Evolutionary conservation across 352 stramenopile genomes (phyloP), one percentile per base, ranked within the genome.

Genomic region (Phytophthora macrochlamydospora): DNA sequence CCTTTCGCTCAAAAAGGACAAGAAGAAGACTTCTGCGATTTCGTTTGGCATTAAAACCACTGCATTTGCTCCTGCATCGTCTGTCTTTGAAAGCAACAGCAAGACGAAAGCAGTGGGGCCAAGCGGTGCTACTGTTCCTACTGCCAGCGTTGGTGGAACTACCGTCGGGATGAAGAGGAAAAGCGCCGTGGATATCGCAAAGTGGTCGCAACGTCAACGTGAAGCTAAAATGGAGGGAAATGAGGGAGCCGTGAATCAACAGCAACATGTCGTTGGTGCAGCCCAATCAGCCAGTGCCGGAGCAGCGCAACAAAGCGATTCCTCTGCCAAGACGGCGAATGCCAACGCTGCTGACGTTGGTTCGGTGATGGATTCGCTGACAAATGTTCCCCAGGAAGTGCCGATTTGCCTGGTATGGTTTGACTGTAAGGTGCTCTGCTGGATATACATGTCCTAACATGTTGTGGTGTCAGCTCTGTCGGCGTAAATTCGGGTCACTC

Each of bases 321-420:
- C 11, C 7, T 29, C 28, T 60, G 54, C 50, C 42, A 35, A 29
- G 49, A 49, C 46, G 28, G 28, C 53, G 5, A n/a, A 28, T 8
- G 18, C 7, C 18, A 44, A 9, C 59, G 33, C 56, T 49, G 7
- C 42, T 13, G 37, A 56, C 56, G 49, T 40, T 33, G 61, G 73
- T 32, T 70, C 67, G 0, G 60, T 78, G 12, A 62, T 89, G 32
- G 64, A 79, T 56, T 64, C 69, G 3, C 45, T 85, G n/a, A 78
- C 75, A 11, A 76, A 81, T 56, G 69, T 78, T 1, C 60, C 79
- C 24, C 64, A 80, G 18, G 79, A 93, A 73, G 80, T 75, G 4
- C 83, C 85, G 3, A 94, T 95, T 64, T 95, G 87, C 49, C 53
- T 95, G 81, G 87, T 95, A 78, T 51, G 82, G 67, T 6, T 56